These are phyloP conservation scores for Fonsecaea pugnacius DNA, from an alignment of 2,329 filamentous ascomycete genomes.

Conservation along the genomic window DNA sequence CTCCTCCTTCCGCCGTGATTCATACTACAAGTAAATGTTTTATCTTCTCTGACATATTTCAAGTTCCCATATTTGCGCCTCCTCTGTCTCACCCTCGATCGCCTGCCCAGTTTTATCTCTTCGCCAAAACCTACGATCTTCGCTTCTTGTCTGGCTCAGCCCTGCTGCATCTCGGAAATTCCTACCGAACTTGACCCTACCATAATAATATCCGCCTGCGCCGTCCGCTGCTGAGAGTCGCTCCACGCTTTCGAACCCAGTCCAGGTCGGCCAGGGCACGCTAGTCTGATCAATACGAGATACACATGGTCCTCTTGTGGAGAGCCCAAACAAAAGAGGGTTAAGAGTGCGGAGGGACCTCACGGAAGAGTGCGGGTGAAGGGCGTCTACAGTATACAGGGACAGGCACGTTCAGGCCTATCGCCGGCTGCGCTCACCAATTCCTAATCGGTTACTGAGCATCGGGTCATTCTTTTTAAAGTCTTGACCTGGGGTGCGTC, in stretches of 20 bases:
- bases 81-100: neutral
- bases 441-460: slow-evolving; percentile 22
- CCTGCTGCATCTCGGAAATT: slow-evolving; percentile 15
- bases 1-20: neutral
- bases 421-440: slow-evolving; percentile 16
- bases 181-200: neutral
- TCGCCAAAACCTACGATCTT: neutral
- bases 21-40: neutral
- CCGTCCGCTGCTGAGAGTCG: slow-evolving; percentile 17
- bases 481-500: neutral
- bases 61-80: neutral
- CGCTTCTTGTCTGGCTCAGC: neutral
- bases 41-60: neutral
- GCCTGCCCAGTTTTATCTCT: neutral
- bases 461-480: slow-evolving; percentile 13
- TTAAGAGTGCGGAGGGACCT: slow-evolving; percentile 13
- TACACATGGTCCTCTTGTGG: slow-evolving; percentile 15
- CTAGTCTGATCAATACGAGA: neutral
- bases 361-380: slow-evolving; percentile 26
- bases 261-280: neutral
- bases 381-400: slow-evolving; percentile 10
- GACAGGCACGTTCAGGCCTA: slow-evolving; percentile 5
- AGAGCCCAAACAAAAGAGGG: slow-evolving; percentile 15
- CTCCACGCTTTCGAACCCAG: slow-evolving; percentile 6
- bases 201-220: slow-evolving; percentile 3